Percentiles rank a stretch among this genome's conserved stretches.
Conservation (phyloP, 2,329 filamentous ascomycete genomes). For the Aureobasidium uvarum region DNA sequence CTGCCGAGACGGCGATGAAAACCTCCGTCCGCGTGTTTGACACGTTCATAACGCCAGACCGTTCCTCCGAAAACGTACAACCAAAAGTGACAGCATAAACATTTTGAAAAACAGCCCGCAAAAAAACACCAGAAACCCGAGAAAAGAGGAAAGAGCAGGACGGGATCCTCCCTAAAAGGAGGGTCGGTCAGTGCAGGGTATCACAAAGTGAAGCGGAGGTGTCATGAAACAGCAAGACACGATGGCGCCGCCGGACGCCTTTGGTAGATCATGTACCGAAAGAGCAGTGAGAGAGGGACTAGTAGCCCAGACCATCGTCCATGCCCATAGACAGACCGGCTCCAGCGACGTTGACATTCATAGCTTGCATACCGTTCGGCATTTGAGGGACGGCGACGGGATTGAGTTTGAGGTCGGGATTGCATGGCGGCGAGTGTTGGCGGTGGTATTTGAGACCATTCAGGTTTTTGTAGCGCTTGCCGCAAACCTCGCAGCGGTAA, state of each 20-base stretch:
- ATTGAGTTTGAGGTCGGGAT: slow-evolving; percentile 69
- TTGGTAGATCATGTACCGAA: background rate
- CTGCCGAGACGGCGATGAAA: background rate
- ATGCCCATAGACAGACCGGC: slow-evolving; percentile 55
- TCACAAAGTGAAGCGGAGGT: slow-evolving; percentile 24
- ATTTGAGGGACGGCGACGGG: slow-evolving; percentile 36
- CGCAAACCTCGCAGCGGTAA: slow-evolving; percentile 94
- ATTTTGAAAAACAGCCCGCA: background rate
- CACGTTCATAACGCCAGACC: slow-evolving; percentile 2
- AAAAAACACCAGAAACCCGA: background rate
- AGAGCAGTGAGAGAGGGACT: background rate
- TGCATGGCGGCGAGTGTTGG: slow-evolving; percentile 77
- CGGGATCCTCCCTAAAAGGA: slow-evolving; percentile 1
- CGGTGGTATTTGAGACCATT: slow-evolving; percentile 93
- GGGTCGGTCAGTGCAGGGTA: slow-evolving; percentile 19
- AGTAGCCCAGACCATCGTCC: slow-evolving; percentile 50
- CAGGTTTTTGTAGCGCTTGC: slow-evolving; percentile 98
- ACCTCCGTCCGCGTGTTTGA: background rate
- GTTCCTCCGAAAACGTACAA: background rate
- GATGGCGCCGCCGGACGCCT: slow-evolving; percentile 8
- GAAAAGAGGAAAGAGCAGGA: slow-evolving; percentile 5
- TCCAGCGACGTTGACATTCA: slow-evolving; percentile 52
- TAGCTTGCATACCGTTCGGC: slow-evolving; percentile 43
- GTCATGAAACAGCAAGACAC: slow-evolving; percentile 10
- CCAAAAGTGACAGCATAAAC: background rate